Evolutionary conservation across 257 asterid species (phyloP).

Genomic region (Solanum ossicruentum): DNA sequence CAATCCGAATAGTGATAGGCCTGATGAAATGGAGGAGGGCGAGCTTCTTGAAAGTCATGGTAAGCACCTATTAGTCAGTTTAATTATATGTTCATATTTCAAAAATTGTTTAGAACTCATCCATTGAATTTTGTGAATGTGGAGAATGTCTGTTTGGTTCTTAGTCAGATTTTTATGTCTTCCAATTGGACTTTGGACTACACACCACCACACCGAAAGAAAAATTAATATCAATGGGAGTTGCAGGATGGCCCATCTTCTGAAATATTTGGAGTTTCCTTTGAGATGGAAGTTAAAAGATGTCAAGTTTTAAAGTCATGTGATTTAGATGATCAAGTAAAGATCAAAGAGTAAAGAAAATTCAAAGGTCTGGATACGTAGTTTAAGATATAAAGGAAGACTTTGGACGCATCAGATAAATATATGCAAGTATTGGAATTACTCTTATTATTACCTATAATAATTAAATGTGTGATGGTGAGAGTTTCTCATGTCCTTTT

Average conservation of each 20-base stretch:
- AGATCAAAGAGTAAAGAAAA: neutral
- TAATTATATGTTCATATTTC: neutral
- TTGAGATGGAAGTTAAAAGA: neutral
- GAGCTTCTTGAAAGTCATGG: conserved; percentile 79
- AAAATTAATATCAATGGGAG: neutral
- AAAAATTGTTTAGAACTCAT: neutral
- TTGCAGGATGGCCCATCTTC: neutral
- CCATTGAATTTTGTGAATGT: neutral
- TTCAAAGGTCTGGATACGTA: neutral
- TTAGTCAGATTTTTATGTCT: neutral
- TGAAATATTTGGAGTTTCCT: neutral
- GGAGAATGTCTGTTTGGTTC: neutral
- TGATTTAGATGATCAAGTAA: neutral
- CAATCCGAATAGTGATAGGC: conserved; percentile 20
- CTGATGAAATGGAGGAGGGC: conserved; percentile 91
- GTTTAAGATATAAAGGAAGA: neutral
- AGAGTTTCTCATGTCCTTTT: neutral
- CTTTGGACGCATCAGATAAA: neutral
- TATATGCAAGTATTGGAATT: neutral
- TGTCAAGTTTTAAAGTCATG: neutral
- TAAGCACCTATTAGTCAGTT: conserved; percentile 15
- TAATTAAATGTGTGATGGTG: neutral
- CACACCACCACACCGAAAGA: neutral
- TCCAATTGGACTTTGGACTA: neutral
- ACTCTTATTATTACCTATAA: neutral